Evolutionary conservation across 768 basidiomycete species (phyloP).

Genomic region (Trametes cingulata): DNA sequence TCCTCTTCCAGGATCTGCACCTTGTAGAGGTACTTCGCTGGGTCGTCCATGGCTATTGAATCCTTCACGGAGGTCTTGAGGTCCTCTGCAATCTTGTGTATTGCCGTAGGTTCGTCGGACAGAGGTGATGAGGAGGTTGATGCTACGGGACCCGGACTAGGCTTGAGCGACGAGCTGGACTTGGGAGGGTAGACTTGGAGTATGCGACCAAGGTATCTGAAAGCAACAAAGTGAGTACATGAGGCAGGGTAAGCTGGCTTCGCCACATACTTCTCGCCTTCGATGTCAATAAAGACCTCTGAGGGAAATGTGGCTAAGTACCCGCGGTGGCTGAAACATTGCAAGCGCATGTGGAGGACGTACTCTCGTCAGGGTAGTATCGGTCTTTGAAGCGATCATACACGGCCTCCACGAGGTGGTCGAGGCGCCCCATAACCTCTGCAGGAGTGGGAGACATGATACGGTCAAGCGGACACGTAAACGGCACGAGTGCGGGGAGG

Average conservation of each 20-base stretch:
- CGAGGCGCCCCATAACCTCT: slow-evolving; percentile 97
- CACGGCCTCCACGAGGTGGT: slow-evolving; percentile 92
- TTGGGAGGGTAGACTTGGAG: slow-evolving; percentile 72
- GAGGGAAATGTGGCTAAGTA: slow-evolving; percentile 12
- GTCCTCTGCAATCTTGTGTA: slow-evolving; percentile 77
- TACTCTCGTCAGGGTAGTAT: slow-evolving; percentile 90
- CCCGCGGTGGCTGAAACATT: not conserved
- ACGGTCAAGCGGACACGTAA: slow-evolving; percentile 16
- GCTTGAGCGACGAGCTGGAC: not conserved
- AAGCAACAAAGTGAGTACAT: slow-evolving; percentile 3
- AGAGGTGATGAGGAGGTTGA: slow-evolving; percentile 35
- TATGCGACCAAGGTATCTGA: slow-evolving; percentile 80
- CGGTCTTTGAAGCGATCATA: slow-evolving; percentile 96
- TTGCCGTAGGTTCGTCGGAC: slow-evolving; percentile 43
- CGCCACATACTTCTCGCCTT: slow-evolving; percentile 74
- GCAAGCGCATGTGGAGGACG: slow-evolving; percentile 33
- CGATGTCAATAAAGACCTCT: slow-evolving; percentile 87
- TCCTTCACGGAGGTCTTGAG: slow-evolving; percentile 75
- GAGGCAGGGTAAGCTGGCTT: slow-evolving; percentile 21
- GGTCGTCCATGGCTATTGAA: slow-evolving; percentile 71
- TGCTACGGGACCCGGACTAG: slow-evolving; percentile 18
- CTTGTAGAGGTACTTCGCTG: slow-evolving; percentile 82
- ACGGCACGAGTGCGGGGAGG: slow-evolving; percentile 10
- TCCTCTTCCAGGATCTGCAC: slow-evolving; percentile 79
- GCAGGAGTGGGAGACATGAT: slow-evolving; percentile 21